phyloP scores from a whole-genome alignment of 164 flowering plant species.

The Stephania yunnanensis region DNA sequence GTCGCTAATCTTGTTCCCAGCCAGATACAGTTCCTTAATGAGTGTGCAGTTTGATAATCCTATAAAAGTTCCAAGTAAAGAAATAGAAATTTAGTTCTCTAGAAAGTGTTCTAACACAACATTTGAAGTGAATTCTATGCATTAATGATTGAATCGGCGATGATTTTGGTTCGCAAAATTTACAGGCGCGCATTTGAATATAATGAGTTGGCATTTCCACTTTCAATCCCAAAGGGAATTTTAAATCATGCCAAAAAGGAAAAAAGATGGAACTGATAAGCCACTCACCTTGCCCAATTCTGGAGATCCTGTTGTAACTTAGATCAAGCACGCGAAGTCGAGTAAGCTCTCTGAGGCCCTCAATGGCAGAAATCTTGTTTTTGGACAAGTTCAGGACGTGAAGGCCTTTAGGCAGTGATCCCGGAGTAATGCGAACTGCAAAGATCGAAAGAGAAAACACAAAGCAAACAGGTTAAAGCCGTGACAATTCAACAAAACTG shows the following conservation, averaged over 20 bases:
- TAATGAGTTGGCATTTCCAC: too few species aligned
- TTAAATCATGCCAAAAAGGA: background rate
- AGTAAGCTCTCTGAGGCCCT: slow-evolving; percentile 83
- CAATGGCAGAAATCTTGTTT: slow-evolving; percentile 78
- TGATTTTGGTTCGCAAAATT: too few species aligned
- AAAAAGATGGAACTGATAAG: background rate
- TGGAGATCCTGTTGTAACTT: slow-evolving; percentile 78
- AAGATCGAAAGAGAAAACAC: slow-evolving; percentile 9
- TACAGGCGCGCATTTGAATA: too few species aligned
- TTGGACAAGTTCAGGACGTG: slow-evolving; percentile 76
- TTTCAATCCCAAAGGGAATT: background rate
- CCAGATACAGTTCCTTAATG: slow-evolving; percentile 82
- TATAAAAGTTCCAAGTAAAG: slow-evolving; percentile 20
- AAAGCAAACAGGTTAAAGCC: background rate
- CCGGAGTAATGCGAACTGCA: slow-evolving; percentile 75
- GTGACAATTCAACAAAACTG: background rate
- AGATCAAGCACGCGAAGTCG: slow-evolving; percentile 75
- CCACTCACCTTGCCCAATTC: slow-evolving; percentile 76
- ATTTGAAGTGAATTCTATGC: background rate
- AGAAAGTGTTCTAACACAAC: background rate
- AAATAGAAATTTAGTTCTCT: background rate
- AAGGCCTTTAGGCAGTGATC: slow-evolving; percentile 84
- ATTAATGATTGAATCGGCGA: too few species aligned
- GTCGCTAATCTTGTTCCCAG: slow-evolving; percentile 92
- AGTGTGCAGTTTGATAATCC: slow-evolving; percentile 73